These are phyloP conservation scores for Epicoccum nigrum DNA, from an alignment of 2,329 filamentous ascomycete genomes.

Conservation along the genomic window DNA sequence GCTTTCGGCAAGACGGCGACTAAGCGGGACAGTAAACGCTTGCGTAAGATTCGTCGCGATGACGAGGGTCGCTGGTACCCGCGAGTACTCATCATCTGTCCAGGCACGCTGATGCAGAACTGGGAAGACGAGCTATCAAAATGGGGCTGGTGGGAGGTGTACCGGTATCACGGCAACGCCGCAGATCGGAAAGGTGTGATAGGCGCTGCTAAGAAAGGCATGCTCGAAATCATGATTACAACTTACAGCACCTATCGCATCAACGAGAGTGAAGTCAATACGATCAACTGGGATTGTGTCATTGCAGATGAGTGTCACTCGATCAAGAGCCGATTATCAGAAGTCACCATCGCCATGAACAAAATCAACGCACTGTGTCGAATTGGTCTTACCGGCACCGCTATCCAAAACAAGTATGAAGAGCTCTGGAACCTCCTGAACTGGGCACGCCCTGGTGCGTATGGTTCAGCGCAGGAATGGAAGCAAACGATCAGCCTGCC, in stretches of 20 bases:
- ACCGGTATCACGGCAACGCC: slow-evolving; percentile 74
- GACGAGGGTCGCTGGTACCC: slow-evolving; percentile 75
- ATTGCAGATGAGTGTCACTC: slow-evolving; percentile 93
- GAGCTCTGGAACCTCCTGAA: slow-evolving; percentile 96
- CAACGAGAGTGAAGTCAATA: slow-evolving; percentile 78
- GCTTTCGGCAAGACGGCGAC: slow-evolving; percentile 95
- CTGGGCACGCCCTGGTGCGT: slow-evolving; percentile 86
- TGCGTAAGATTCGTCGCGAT: slow-evolving; percentile 79
- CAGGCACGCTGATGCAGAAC: slow-evolving; percentile 85
- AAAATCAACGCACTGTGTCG: slow-evolving; percentile 89
- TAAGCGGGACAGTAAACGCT: slow-evolving; percentile 80
- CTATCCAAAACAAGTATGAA: slow-evolving; percentile 97
- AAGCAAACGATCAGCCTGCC: slow-evolving; percentile 77
- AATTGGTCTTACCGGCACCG: slow-evolving; percentile 91
- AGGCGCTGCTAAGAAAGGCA: slow-evolving; percentile 73
- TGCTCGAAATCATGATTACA: slow-evolving; percentile 89
- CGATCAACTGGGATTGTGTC: slow-evolving; percentile 89
- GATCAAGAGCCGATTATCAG: slow-evolving; percentile 79
- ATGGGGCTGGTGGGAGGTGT: slow-evolving; percentile 96
- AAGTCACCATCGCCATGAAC: slow-evolving; percentile 84
- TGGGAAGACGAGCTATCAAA: slow-evolving; percentile 85
- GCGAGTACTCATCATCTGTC: slow-evolving; percentile 82
- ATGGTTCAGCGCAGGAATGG: slow-evolving; percentile 76
- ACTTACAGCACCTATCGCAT: slow-evolving; percentile 88
- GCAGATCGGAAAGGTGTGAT: slow-evolving; percentile 72